Evolutionary conservation across 2,329 filamentous ascomycete species (phyloP).

Genomic region (Neopestalotiopsis sp.): DNA sequence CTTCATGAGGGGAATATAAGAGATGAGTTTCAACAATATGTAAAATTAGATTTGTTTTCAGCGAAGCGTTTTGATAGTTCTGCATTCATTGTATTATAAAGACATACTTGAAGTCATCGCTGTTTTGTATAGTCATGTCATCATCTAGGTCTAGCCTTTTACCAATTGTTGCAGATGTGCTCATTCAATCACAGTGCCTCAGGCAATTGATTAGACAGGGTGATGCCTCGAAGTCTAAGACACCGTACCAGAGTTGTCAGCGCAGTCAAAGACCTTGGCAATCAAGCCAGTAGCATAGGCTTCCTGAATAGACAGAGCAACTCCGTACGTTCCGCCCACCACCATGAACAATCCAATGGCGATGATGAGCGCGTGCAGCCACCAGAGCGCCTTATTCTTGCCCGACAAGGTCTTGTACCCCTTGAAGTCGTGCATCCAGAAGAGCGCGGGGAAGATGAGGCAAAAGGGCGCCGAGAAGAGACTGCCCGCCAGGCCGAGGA

Average conservation of each 20-base stretch:
- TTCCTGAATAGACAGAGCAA: constrained; percentile 29
- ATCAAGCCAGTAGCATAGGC: constrained; percentile 29
- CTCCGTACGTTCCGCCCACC: constrained; percentile 32
- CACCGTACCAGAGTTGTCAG: constrained; percentile 28
- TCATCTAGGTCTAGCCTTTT: too few relatives aligned
- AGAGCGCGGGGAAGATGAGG: constrained; percentile 32
- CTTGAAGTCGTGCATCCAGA: constrained; percentile 32
- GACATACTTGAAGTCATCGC: too few relatives aligned
- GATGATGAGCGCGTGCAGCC: constrained; percentile 29
- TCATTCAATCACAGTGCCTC: too few relatives aligned
- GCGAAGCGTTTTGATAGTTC: neutral
- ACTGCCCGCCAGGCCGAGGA: constrained; percentile 36
- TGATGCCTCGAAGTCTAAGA: neutral
- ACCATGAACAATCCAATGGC: constrained; percentile 31
- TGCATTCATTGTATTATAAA: too few relatives aligned
- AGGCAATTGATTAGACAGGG: too few relatives aligned
- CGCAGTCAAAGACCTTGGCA: constrained; percentile 31
- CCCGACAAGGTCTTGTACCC: constrained; percentile 24
- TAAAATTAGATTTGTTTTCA: neutral
- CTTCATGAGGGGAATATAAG: neutral
- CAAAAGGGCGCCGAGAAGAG: constrained; percentile 37
- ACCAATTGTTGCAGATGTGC: too few relatives aligned
- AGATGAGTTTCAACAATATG: too few relatives aligned
- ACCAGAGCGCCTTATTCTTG: constrained; percentile 26
- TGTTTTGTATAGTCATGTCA: too few relatives aligned